Conservation (phyloP, 2,329 filamentous ascomycete genomes). For the Davidsoniella virescens region DNA sequence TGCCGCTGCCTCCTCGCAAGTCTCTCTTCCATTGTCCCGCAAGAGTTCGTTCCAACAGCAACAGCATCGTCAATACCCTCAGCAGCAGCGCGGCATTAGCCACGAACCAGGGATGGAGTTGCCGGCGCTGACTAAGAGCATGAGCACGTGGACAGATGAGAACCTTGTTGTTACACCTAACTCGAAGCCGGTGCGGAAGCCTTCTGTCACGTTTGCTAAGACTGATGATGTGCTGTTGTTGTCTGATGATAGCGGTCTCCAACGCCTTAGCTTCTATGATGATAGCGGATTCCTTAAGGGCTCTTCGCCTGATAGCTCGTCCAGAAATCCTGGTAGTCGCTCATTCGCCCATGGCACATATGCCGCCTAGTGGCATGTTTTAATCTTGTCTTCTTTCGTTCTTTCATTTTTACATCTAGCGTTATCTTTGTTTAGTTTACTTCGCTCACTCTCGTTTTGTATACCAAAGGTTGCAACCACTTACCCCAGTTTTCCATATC, state of each 20-base stretch:
- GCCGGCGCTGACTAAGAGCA: conserved; percentile 4
- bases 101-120: neutral
- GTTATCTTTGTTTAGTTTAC: neutral
- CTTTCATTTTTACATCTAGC: neutral
- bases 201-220: conserved; percentile 11
- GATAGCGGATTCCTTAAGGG: conserved; percentile 1
- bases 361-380: no score
- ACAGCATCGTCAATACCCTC: no score
- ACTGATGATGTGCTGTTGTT: conserved; percentile 11
- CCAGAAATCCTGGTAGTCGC: no score
- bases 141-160: conserved; percentile 8
- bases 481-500: no score
- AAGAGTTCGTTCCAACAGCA: neutral
- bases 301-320: no score
- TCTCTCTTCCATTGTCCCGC: neutral
- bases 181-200: conserved; percentile 4
- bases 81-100: no score
- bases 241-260: conserved; percentile 11
- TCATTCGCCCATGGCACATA: no score
- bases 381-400: neutral
- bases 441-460: neutral
- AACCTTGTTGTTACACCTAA: neutral
- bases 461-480: no score
- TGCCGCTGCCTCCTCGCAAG: neutral
- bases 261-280: conserved; percentile 8